Conservation (phyloP, 1,284 basidiomycete species). For the Austroboletus niveus region DNA sequence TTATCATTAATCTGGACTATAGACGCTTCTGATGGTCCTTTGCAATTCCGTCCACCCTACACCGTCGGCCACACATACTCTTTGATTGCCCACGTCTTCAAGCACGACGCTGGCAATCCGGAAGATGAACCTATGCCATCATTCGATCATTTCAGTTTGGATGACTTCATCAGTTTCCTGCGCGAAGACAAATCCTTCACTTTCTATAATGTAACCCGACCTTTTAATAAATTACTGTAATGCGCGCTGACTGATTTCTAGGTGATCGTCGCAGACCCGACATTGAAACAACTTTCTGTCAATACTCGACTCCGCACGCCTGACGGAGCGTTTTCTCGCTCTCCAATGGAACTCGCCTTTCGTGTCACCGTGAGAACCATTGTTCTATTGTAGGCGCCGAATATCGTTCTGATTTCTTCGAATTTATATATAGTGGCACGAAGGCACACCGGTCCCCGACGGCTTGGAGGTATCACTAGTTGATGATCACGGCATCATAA, state of each 20-base stretch:
- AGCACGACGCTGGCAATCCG: not conserved
- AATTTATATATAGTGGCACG: conserved; percentile 5
- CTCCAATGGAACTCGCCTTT: not conserved
- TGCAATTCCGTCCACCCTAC: conserved; percentile 9
- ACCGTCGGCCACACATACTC: conserved; percentile 4
- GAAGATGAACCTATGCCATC: not conserved
- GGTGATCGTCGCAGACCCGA: conserved; percentile 15
- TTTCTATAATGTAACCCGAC: conserved; percentile 10
- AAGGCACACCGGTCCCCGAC: conserved; percentile 1
- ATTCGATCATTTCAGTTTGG: not conserved
- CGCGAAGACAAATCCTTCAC: not conserved
- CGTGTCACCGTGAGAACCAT: not conserved
- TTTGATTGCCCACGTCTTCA: conserved; percentile 8
- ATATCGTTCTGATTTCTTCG: not conserved
- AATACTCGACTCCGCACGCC: conserved; percentile 12
- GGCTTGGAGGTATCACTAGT: conserved; percentile 8
- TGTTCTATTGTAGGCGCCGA: not conserved
- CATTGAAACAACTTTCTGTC: conserved; percentile 7
- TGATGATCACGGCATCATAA: conserved; percentile 5
- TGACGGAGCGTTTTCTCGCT: not conserved
- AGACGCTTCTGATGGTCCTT: conserved; percentile 3
- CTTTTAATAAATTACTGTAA: not conserved
- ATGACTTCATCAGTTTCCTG: conserved; percentile 7
- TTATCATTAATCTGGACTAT: no score
- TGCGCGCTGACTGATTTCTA: not conserved